Base-by-base conservation (phyloP, 2,329 filamentous ascomycete species). In the Teratosphaeria epicoccoides region DNA sequence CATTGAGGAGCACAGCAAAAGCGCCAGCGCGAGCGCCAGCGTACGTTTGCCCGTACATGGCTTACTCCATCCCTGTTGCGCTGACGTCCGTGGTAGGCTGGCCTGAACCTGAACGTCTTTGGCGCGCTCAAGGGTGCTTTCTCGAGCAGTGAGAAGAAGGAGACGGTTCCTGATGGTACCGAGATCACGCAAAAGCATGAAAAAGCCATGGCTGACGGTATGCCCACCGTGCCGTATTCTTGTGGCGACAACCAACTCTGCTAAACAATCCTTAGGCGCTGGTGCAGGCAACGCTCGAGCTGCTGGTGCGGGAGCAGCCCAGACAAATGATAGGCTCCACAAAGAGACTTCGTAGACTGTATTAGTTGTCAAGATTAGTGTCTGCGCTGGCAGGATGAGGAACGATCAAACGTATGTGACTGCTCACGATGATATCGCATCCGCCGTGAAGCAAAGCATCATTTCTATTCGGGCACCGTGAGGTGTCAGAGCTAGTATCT, bases 71-170 rank as follows among this genome's bases (percentile, higher is more conserved):
- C n/a, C n/a, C n/a, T n/a, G n/a, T 22, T 40, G 47, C 20, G 12
- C 47, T 40, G 28, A 33, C 40, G 23, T n/a, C 47, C 29, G 26
- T n/a, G 20, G 23, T 33, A 68, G 66, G 65, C 64, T 25, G 66
- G 66, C n/a, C 54, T 69, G 23, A 69, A 69, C 46, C 58, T 69
- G 17, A 68, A 69, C 57, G 54, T 69, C 50, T 66, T 68, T 53
- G 66, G 63, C 45, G 66, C 66, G 6, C 40, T 69, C 33, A 55
- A 62, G 24, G 66, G 66, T 33, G 61, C 61, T 14, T 68, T 69
- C 55, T 62, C 60, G 3, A 55, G 63, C 51, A 67, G 66, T 55
- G 62, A 59, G 12, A 63, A 58, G 49, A 66, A 66, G 52, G 57
- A 63, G 49, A 61, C 56, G 17, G 55, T 59, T 20, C 50, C 50